Base-by-base conservation (phyloP, 2,329 filamentous ascomycete species). In the Fusarium begoniae region DNA sequence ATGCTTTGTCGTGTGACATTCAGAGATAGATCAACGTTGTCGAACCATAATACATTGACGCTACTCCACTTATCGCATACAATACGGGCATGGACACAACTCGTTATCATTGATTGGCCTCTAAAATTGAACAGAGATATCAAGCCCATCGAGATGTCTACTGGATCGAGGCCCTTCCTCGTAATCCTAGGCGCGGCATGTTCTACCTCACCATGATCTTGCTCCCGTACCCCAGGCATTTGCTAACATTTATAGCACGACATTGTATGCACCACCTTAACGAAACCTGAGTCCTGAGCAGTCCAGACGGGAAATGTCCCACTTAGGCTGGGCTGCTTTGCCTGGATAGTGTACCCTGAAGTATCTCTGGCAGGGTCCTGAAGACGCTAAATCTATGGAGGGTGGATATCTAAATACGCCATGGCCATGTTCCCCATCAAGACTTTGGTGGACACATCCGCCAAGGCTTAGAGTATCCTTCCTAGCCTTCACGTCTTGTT, bases 1-100 rank as follows among this genome's bases (percentile, higher is more conserved):
- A 63, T 56, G 69, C 50, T 62, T 72, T 75, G 76, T 78, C 77
- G 76, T 77, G 75, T 76, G 77, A 78, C 74, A 75, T 68, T 57
- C 38, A 59, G 66, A 69, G 73, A 54, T 35, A 48, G 75, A 75
- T 74, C 71, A 77, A 77, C 76, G 70, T 77, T 73, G 69, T 77
- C 76, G 77, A 73, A 77, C 75, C 76, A 78, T 70, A 63, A 78
- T 72, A 65, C 58, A 63, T 66, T 43, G 64, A 57, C 62, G 53
- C 51, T 53, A 64, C 72, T 72, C 75, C 76, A 78, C 76, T 59
- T 55, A 45, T 50, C 55, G 54, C 65, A 69, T 74, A 54, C 64
- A 45, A 38, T 45, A 63, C 60, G 60, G 62, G 56, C 59, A 72
- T 63, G 56, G 35, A 35, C 67, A 69, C 28, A 38, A 41, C 48